phyloP scores from a whole-genome alignment of 1,284 basidiomycete genomes.

The Melampsora americana region DNA sequence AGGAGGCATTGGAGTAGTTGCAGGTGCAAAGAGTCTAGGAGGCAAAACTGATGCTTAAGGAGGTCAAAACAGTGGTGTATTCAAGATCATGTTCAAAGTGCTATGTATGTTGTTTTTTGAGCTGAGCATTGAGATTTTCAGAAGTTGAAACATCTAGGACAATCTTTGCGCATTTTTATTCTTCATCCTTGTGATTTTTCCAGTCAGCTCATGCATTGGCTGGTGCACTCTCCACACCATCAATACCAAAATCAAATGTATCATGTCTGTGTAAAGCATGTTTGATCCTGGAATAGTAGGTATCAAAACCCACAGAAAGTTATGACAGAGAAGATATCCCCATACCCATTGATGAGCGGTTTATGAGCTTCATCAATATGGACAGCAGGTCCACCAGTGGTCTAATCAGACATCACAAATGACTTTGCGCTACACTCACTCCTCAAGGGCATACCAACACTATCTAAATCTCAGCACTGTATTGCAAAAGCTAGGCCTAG shows the following conservation, averaged over 20 bases:
- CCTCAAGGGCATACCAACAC: too few relatives aligned
- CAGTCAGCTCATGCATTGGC: conserved; percentile 90
- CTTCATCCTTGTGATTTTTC: conserved; percentile 86
- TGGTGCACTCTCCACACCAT: conserved; percentile 98
- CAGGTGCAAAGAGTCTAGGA: conserved; percentile 30
- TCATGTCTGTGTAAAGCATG: conserved; percentile 94
- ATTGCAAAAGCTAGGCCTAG: too few relatives aligned
- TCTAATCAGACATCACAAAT: too few relatives aligned
- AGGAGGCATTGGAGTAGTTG: conserved; percentile 46
- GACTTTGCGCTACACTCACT: too few relatives aligned
- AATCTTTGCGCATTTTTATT: conserved; percentile 73
- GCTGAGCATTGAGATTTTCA: conserved; percentile 76
- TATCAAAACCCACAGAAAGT: conserved; percentile 7
- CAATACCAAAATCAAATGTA: conserved; percentile 97
- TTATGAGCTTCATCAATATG: conserved; percentile 99
- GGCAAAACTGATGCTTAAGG: conserved; percentile 42
- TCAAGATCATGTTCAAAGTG: conserved; percentile 67
- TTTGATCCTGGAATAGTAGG: conserved; percentile 66
- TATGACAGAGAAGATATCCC: conserved; percentile 29
- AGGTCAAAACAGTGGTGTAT: conserved; percentile 48
- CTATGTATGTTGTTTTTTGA: conserved; percentile 89
- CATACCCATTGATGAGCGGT: conserved; percentile 89
- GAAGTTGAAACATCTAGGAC: conserved; percentile 68
- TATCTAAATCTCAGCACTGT: conserved; percentile 91
- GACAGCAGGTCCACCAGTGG: conserved; percentile 95